Evolutionary conservation across 805 yeast genomes (phyloP).

Genomic region (Schwanniomyces polymorphus): DNA sequence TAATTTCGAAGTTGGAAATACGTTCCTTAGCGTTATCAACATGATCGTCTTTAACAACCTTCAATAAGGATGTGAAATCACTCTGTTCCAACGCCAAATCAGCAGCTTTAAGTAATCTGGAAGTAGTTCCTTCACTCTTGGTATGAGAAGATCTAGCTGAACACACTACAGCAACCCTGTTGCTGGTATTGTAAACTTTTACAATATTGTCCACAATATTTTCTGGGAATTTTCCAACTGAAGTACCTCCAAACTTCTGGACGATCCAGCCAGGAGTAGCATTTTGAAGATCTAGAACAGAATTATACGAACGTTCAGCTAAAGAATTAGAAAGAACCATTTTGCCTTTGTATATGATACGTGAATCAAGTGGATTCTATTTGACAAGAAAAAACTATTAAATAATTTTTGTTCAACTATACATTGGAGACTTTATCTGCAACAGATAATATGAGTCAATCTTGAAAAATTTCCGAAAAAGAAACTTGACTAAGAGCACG

Average conservation of each 20-base stretch:
- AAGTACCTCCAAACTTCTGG: slow-evolving; percentile 97
- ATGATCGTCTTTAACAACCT: slow-evolving; percentile 78
- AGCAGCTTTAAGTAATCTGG: slow-evolving; percentile 80
- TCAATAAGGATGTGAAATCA: slow-evolving; percentile 58
- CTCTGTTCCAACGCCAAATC: slow-evolving; percentile 67
- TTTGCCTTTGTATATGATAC: neutral
- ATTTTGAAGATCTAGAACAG: slow-evolving; percentile 37
- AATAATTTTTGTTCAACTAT: neutral
- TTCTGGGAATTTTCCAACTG: slow-evolving; percentile 91
- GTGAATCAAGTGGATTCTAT: neutral
- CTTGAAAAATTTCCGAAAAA: slow-evolving; percentile 1
- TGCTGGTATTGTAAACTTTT: slow-evolving; percentile 55
- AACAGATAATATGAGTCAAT: neutral
- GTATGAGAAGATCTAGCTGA: slow-evolving; percentile 91
- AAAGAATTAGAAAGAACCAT: slow-evolving; percentile 21
- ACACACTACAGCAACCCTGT: slow-evolving; percentile 89
- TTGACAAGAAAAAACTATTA: neutral
- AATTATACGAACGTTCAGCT: slow-evolving; percentile 34
- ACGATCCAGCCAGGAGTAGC: slow-evolving; percentile 43
- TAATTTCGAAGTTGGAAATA: slow-evolving; percentile 48
- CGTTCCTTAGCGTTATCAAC: slow-evolving; percentile 61
- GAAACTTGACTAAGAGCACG: neutral
- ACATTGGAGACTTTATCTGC: neutral
- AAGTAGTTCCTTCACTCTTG: slow-evolving; percentile 94
- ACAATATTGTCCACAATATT: slow-evolving; percentile 85